Base-by-base conservation (phyloP, 164 flowering plant genomes). In the Warburgia ugandensis region DNA sequence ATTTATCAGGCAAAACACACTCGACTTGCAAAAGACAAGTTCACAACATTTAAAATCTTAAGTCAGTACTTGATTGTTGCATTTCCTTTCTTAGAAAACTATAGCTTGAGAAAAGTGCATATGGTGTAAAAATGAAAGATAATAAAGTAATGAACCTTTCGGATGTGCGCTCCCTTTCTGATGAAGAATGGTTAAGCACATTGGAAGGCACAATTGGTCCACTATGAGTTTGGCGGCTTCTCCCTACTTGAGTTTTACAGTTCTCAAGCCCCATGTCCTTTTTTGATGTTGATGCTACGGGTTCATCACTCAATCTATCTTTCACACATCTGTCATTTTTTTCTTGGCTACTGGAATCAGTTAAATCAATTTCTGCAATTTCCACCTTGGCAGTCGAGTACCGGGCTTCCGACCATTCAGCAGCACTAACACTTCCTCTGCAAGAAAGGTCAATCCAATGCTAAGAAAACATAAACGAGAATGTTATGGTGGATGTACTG, bases 201-300 rank as follows among this genome's bases (percentile, higher is more conserved):
- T 20, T 26, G 47, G 71, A 77, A 68, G 94, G 80, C 54, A 65
- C 49, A 28, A 82, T 90, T 3, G 95, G 99, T 31, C 95, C 97
- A 71, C 95, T 86, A 43, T 72, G 91, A 56, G 78, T 71, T 71
- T 79, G 83, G 46, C 84, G 77, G 55, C 58, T 37, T 62, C 61
- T 82, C 27, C 61, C 72, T 7, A 60, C 26, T 60, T 68, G 77
- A 55, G 51, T 28, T 67, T 65, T 83, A 60, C 65, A 43, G 54
- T 71, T 75, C 49, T 75, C 60, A 21, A 45, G 69, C 28, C 59
- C 56, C 22, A 52, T 25, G 2, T 78, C 84, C 58, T 63, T 74
- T 28, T 69, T 79, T 16, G 75, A 60, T 17, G 66, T 39, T 31
- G 81, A 63, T 28, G 76, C 38, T 46, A 39, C 58, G 47, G 58